Conservation (phyloP, 2,329 filamentous ascomycete genomes). For the Exutisphaerella laricina region DNA sequence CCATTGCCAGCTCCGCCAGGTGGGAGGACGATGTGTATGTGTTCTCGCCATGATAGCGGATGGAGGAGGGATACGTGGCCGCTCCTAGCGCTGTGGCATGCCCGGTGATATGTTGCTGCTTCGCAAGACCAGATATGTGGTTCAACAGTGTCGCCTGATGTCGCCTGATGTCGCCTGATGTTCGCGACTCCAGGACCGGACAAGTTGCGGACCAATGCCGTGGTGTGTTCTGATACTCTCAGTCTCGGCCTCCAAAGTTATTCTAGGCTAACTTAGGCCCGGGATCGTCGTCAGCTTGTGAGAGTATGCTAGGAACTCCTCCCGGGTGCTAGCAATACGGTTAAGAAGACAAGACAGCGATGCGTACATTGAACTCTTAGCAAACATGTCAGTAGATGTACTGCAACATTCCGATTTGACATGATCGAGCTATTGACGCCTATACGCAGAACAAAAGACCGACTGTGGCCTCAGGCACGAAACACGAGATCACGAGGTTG, state of each 20-base stretch:
- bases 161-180: background rate
- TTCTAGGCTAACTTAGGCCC: too few relatives aligned
- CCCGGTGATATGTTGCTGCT: background rate
- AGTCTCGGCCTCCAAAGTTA: too few relatives aligned
- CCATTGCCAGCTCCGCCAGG: conserved; percentile 11
- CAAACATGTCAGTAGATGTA: too few relatives aligned
- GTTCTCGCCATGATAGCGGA: conserved; percentile 14
- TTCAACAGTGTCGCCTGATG: background rate
- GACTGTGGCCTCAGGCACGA: background rate
- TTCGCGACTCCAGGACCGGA: too few relatives aligned
- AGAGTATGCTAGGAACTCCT: too few relatives aligned
- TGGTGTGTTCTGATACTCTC: too few relatives aligned
- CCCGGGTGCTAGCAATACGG: too few relatives aligned
- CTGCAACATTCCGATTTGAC: background rate
- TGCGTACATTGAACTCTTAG: too few relatives aligned
- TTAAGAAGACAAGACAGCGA: too few relatives aligned
- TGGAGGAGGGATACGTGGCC: conserved; percentile 15
- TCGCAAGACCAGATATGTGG: background rate
- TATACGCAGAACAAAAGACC: conserved; percentile 14
- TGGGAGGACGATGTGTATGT: conserved; percentile 7
- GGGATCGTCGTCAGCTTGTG: conserved; percentile 6
- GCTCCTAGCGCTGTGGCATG: conserved; percentile 16
- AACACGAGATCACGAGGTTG: conserved; percentile 3
- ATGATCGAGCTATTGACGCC: conserved; percentile 15
- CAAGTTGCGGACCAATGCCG: too few relatives aligned